These are phyloP conservation scores for Tetrapisispora taiwanensis DNA, from an alignment of 805 yeast species.

Conservation along the genomic window DNA sequence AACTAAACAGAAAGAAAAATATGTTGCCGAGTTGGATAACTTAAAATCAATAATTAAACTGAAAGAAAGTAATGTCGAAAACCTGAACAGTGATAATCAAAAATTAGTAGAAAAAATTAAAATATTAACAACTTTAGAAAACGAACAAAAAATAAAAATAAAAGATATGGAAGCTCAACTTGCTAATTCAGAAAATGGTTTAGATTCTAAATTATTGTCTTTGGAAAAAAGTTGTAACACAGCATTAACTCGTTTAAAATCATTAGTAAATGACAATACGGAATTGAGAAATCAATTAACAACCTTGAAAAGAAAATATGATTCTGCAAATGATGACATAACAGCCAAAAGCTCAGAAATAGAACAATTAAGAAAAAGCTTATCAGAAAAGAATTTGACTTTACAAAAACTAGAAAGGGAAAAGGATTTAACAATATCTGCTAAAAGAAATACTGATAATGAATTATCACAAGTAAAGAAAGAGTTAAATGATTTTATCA, in stretches of 20 bases:
- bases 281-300: constrained; percentile 34
- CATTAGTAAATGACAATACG: constrained; percentile 36
- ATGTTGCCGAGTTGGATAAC: constrained; percentile 25
- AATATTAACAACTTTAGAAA: constrained; percentile 28
- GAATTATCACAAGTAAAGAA: constrained; percentile 20
- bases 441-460: no score
- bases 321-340: constrained; percentile 29
- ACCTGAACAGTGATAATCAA: neutral
- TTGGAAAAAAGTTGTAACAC: constrained; percentile 26
- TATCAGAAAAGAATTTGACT: constrained; percentile 8
- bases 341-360: constrained; percentile 31
- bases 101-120: constrained; percentile 47
- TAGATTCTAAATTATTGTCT: constrained; percentile 30
- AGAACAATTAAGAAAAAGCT: constrained; percentile 19
- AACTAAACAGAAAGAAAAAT: constrained; percentile 41
- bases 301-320: constrained; percentile 29
- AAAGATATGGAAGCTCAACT: constrained; percentile 25
- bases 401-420: no score
- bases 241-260: constrained; percentile 31
- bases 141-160: constrained; percentile 29
- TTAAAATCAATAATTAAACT: constrained; percentile 18
- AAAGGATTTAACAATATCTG: no score
- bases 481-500: constrained; percentile 18
- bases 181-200: constrained; percentile 22
- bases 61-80: constrained; percentile 24